A percentile compares a stretch with the other conserved stretches of the same genome.
phyloP scores from a whole-genome alignment of 2,329 filamentous ascomycete species.

The Botryosphaeria agaves region DNA sequence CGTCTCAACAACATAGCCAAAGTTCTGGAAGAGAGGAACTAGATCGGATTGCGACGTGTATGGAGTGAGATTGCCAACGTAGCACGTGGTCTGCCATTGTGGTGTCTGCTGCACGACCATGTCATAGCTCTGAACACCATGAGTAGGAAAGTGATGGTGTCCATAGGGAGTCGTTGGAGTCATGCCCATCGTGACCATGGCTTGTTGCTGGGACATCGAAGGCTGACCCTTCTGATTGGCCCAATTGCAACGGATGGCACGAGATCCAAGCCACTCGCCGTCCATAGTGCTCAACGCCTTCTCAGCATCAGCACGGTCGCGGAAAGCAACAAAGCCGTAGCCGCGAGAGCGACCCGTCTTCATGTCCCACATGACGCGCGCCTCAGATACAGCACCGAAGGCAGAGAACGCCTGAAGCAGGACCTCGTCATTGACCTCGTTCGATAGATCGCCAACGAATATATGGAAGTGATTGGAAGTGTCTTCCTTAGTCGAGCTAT shows the following conservation, averaged over 20 bases:
- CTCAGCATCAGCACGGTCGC: conserved; percentile 82
- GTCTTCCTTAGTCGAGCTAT: conserved; percentile 85
- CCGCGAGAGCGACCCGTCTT: conserved; percentile 95
- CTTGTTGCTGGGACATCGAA: conserved; percentile 93
- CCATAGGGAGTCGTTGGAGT: conserved; percentile 92
- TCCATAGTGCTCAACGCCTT: conserved; percentile 97
- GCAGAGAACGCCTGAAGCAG: conserved; percentile 86
- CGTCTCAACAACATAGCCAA: conserved; percentile 92
- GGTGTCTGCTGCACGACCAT: conserved; percentile 93
- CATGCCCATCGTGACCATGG: conserved; percentile 95
- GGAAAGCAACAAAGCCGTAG: conserved; percentile 95
- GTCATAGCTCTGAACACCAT: conserved; percentile 92
- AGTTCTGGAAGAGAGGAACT: conserved; percentile 97
- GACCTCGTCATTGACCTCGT: conserved; percentile 96
- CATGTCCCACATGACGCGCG: conserved; percentile 99
- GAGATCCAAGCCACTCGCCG: conserved; percentile 94
- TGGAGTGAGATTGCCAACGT: conserved; percentile 92
- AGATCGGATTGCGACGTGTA: conserved; percentile 96
- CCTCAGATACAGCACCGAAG: conserved; percentile 91
- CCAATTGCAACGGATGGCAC: conserved; percentile 98
- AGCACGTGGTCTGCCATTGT: conserved; percentile 95
- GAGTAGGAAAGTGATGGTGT: conserved; percentile 93
- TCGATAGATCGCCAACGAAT: conserved; percentile 93
- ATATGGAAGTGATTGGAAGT: conserved; percentile 98
- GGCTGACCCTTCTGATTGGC: conserved; percentile 99